Conservation (phyloP, 768 basidiomycete genomes). For the Hortiboletus flavorubellus region DNA sequence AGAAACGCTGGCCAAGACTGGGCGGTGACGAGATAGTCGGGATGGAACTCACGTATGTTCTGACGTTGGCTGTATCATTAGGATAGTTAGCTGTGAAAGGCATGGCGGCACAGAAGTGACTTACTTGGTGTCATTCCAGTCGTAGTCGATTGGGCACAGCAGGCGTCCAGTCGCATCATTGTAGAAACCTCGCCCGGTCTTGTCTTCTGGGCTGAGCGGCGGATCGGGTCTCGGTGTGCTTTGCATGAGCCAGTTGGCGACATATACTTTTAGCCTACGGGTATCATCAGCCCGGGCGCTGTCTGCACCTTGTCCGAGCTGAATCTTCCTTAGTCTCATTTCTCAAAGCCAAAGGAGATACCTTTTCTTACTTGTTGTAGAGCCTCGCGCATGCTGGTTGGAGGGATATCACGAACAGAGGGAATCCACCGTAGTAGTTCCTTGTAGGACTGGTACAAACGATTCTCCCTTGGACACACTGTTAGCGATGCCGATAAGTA, state of each 20-base stretch:
- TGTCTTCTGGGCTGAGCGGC: neutral
- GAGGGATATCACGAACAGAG: too few species aligned
- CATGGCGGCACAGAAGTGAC: neutral
- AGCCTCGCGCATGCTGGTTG: too few species aligned
- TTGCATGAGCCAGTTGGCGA: neutral
- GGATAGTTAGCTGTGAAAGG: too few species aligned
- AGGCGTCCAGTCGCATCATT: neutral
- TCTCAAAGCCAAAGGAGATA: too few species aligned
- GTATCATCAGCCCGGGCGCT: neutral
- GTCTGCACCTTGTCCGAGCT: neutral
- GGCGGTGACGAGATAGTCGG: neutral
- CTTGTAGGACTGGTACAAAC: too few species aligned
- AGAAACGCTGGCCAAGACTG: constrained; percentile 2
- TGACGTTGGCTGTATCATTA: neutral
- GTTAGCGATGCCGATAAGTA: too few species aligned
- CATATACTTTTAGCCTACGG: neutral
- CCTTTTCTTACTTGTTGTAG: too few species aligned
- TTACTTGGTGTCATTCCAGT: neutral
- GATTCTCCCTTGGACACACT: too few species aligned
- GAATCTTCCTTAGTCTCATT: neutral
- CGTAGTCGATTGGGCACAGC: neutral
- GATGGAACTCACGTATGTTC: neutral
- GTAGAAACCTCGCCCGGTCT: neutral
- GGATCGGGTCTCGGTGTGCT: neutral
- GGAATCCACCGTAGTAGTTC: too few species aligned